Conservation (phyloP, 768 basidiomycete genomes). For the Kwoniella botswanensis region DNA sequence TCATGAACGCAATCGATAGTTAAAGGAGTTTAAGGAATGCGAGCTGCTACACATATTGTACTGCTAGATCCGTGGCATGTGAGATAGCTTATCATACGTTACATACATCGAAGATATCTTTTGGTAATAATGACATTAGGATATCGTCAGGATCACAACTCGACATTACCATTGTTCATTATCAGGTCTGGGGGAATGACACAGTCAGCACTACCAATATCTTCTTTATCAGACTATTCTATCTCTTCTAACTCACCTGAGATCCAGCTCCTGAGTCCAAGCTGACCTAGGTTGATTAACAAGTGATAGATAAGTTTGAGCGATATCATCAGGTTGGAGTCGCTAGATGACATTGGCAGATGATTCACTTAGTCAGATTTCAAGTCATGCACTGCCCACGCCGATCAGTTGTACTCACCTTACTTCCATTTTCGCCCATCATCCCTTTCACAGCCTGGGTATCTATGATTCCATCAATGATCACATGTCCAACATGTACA, state of each 20-base stretch:
- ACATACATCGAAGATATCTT: too few relatives aligned
- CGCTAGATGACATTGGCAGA: slow-evolving; percentile 13
- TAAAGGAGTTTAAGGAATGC: too few relatives aligned
- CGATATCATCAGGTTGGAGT: slow-evolving; percentile 45
- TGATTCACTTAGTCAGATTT: background rate
- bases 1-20: too few relatives aligned
- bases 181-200: background rate
- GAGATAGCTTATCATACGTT: too few relatives aligned
- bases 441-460: slow-evolving; percentile 33
- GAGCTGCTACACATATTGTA: too few relatives aligned
- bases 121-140: too few relatives aligned
- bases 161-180: slow-evolving; percentile 1
- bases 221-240: background rate
- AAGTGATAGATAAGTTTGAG: slow-evolving; percentile 41
- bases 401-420: slow-evolving; percentile 12
- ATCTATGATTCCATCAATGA: slow-evolving; percentile 48
- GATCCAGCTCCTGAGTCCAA: slow-evolving; percentile 55
- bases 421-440: slow-evolving; percentile 38
- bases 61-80: too few relatives aligned
- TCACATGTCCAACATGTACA: slow-evolving; percentile 56
- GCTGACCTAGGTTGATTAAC: slow-evolving; percentile 44
- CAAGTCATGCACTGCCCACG: background rate
- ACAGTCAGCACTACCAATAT: background rate
- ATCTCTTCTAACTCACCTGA: slow-evolving; percentile 34
- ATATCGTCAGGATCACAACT: too few relatives aligned